Evolutionary conservation across 371 early-diverging fungal genomes (phyloP).

Genomic region (Cokeromyces recurvatus): DNA sequence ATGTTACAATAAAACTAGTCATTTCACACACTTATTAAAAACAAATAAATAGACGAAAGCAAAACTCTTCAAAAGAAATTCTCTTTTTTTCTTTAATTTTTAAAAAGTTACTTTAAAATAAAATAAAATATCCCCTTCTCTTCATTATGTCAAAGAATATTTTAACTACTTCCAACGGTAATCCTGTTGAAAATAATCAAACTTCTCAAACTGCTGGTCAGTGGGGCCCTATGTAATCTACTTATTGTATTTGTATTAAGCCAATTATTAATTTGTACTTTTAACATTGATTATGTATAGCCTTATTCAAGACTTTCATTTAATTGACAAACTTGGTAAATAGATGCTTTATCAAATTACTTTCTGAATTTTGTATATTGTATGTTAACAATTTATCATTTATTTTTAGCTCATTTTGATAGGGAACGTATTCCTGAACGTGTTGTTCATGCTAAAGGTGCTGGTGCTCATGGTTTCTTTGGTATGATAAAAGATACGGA

Average conservation of each 20-base stretch:
- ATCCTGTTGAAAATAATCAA: slow-evolving; percentile 68
- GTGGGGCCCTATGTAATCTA: slow-evolving; percentile 36
- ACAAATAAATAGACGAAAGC: too few species aligned
- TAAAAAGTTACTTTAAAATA: too few species aligned
- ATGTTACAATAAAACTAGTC: too few species aligned
- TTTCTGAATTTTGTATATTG: too few species aligned
- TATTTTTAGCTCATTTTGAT: slow-evolving; percentile 68
- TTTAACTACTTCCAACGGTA: slow-evolving; percentile 55
- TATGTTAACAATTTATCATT: slow-evolving; percentile 2
- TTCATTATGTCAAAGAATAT: slow-evolving; percentile 19
- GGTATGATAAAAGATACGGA: slow-evolving; percentile 32
- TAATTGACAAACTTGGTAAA: slow-evolving; percentile 66
- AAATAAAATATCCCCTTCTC: too few species aligned
- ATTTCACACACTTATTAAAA: too few species aligned
- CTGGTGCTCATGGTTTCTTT: slow-evolving; percentile 67
- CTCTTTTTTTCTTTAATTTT: too few species aligned
- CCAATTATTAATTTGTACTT: neutral
- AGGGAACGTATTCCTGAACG: slow-evolving; percentile 69
- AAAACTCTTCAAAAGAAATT: too few species aligned
- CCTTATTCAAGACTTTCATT: slow-evolving; percentile 69
- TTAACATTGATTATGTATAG: neutral
- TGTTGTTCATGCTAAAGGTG: slow-evolving; percentile 47
- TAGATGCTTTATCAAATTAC: neutral
- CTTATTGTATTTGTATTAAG: neutral
- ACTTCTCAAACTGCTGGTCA: slow-evolving; percentile 61